A percentile compares a stretch with the other conserved stretches of the same genome.
Evolutionary conservation across 352 stramenopile species (phyloP).

Genomic region (Phytophthora hibernalis): DNA sequence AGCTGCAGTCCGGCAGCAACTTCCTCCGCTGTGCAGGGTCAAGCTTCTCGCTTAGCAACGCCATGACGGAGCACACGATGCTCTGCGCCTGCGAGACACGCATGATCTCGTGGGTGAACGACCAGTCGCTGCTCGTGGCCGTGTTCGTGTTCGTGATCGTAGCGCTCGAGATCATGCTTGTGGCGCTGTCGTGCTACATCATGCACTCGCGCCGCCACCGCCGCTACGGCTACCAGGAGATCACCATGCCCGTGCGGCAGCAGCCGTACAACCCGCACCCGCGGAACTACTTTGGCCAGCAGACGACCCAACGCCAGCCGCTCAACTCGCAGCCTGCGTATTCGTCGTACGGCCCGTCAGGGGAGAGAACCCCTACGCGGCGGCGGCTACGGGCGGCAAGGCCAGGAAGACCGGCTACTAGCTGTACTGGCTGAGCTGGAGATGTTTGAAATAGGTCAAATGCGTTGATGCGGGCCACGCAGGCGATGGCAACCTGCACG

Average conservation of each 20-base stretch:
- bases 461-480: conserved; percentile 12
- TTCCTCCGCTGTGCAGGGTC: conserved; percentile 77
- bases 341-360: conserved; percentile 35
- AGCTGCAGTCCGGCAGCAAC: conserved; percentile 61
- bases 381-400: conserved; percentile 35
- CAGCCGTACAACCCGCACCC: conserved; percentile 84
- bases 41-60: conserved; percentile 66
- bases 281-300: conserved; percentile 74
- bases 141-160: conserved; percentile 85
- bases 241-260: conserved; percentile 83
- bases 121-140: conserved; percentile 78
- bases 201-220: conserved; percentile 76
- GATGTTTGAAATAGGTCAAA: conserved; percentile 38
- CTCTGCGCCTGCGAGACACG: conserved; percentile 83
- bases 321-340: conserved; percentile 51
- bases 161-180: conserved; percentile 81
- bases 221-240: conserved; percentile 83
- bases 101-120: conserved; percentile 83
- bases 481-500: conserved; percentile 3
- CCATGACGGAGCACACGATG: conserved; percentile 82
- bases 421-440: conserved; percentile 4
- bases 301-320: conserved; percentile 42
- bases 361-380: conserved; percentile 44
- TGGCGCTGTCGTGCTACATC: conserved; percentile 84
- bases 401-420: conserved; percentile 32